Conservation (phyloP, 495 filamentous ascomycete genomes). For the Neurospora sp. region DNA sequence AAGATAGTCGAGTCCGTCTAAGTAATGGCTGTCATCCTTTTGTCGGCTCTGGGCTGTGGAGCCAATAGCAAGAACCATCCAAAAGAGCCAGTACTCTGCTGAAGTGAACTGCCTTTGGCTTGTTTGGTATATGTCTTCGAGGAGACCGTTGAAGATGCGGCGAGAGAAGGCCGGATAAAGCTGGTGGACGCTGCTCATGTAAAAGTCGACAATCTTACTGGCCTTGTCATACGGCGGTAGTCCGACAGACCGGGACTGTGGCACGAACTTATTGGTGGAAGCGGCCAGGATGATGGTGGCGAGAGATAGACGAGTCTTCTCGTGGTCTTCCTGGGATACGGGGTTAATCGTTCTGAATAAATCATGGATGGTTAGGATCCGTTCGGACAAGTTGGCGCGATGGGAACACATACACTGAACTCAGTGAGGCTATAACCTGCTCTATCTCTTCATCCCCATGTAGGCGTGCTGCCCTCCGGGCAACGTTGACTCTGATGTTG, state of each 20-base stretch:
- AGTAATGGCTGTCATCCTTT: slow-evolving; percentile 52
- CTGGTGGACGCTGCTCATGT: slow-evolving; percentile 68
- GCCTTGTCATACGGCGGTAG: slow-evolving; percentile 59
- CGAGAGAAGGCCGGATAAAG: slow-evolving; percentile 75
- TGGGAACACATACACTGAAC: background rate
- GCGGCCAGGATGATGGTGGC: slow-evolving; percentile 56
- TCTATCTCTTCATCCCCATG: background rate
- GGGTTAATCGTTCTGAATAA: background rate
- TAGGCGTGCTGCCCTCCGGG: slow-evolving; percentile 43
- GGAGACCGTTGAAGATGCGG: slow-evolving; percentile 58
- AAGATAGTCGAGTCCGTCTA: slow-evolving; percentile 55
- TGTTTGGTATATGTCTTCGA: slow-evolving; percentile 67
- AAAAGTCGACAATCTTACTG: slow-evolving; percentile 62
- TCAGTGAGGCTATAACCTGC: background rate
- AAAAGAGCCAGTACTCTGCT: slow-evolving; percentile 74
- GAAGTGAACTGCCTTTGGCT: slow-evolving; percentile 52
- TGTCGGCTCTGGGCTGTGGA: slow-evolving; percentile 61
- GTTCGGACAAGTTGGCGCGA: background rate
- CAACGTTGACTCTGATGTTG: slow-evolving; percentile 47
- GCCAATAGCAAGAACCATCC: slow-evolving; percentile 79
- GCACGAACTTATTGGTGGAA: slow-evolving; percentile 54
- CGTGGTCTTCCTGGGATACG: background rate
- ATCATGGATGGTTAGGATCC: background rate
- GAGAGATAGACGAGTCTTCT: background rate
- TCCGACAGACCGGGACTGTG: slow-evolving; percentile 40